These are phyloP conservation scores for Bacterosira constricta DNA, from an alignment of 108 stramenopile genomes.

Conservation along the genomic window DNA sequence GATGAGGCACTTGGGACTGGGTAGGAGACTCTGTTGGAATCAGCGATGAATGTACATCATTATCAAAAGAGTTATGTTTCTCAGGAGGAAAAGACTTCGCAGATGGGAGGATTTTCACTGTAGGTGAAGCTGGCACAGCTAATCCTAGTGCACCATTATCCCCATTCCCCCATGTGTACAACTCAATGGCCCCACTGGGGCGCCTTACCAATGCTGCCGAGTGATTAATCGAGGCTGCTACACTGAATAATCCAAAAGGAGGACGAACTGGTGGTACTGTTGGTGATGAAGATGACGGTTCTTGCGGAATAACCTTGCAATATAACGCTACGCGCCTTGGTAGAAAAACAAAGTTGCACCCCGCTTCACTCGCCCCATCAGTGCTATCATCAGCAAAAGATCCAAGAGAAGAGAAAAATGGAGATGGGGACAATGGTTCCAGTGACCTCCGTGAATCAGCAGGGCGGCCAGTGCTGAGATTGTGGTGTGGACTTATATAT, in stretches of 20 bases:
- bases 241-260: slow-evolving; percentile 75
- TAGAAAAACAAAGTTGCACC: slow-evolving; percentile 50
- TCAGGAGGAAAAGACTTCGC: background rate
- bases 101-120: too few relatives aligned
- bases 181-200: slow-evolving; percentile 71
- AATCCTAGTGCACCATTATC: slow-evolving; percentile 61
- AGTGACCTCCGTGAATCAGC: too few relatives aligned
- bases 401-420: slow-evolving; percentile 11
- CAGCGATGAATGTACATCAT: slow-evolving; percentile 7
- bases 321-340: slow-evolving; percentile 83
- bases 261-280: slow-evolving; percentile 14
- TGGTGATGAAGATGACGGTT: slow-evolving; percentile 13
- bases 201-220: slow-evolving; percentile 80
- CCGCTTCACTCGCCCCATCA: background rate
- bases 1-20: too few relatives aligned
- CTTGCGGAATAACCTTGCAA: slow-evolving; percentile 47
- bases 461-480: too few relatives aligned
- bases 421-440: background rate
- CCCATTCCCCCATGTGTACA: slow-evolving; percentile 85
- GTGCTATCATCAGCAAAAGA: slow-evolving; percentile 20
- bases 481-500: too few relatives aligned
- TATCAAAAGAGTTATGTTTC: background rate
- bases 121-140: slow-evolving; percentile 15
- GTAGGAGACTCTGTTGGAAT: too few relatives aligned
- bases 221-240: slow-evolving; percentile 76